A percentile compares a stretch with the other conserved stretches of the same genome.
These are phyloP conservation scores for Claviceps maximensis DNA, from an alignment of 2,329 filamentous ascomycete genomes.

Conservation along the genomic window DNA sequence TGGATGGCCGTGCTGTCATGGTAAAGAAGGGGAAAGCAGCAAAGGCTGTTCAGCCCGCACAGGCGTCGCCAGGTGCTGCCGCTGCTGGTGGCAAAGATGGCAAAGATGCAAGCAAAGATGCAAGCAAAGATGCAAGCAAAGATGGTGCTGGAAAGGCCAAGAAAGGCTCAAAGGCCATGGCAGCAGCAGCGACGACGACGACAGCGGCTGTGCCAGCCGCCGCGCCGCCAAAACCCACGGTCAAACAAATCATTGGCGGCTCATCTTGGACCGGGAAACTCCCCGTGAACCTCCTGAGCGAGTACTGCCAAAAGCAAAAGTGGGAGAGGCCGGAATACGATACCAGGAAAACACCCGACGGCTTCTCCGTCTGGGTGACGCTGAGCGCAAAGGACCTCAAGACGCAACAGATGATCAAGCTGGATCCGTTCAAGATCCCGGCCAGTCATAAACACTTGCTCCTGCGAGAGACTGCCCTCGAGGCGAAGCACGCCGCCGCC, in stretches of 20 bases:
- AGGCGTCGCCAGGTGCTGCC: slow-evolving; percentile 24
- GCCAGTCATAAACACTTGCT: slow-evolving; percentile 63
- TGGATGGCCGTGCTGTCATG: slow-evolving; percentile 19
- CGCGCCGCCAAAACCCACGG: slow-evolving; percentile 45
- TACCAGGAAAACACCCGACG: slow-evolving; percentile 60
- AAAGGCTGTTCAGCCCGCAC: slow-evolving; percentile 28
- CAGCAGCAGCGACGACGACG: slow-evolving; percentile 7
- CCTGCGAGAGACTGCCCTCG: slow-evolving; percentile 64
- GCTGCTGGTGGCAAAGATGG: slow-evolving; percentile 13
- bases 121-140: slow-evolving; percentile 45
- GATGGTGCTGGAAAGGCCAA: slow-evolving; percentile 34
- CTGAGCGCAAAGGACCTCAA: slow-evolving; percentile 65
- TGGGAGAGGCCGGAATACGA: slow-evolving; percentile 93
- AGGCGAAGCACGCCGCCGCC: slow-evolving; percentile 87
- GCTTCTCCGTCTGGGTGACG: slow-evolving; percentile 70
- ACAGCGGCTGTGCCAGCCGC: slow-evolving; percentile 20
- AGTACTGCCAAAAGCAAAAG: slow-evolving; percentile 90
- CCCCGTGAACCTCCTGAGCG: slow-evolving; percentile 81
- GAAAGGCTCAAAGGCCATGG: slow-evolving; percentile 22
- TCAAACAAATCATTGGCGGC: slow-evolving; percentile 78
- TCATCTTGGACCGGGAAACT: slow-evolving; percentile 96
- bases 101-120: slow-evolving; percentile 44
- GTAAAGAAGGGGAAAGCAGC: slow-evolving; percentile 41
- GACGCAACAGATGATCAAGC: slow-evolving; percentile 59
- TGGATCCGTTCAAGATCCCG: slow-evolving; percentile 76